Evolutionary conservation across 805 yeast genomes (phyloP), one percentile per base, ranked within the genome.

Genomic region (Yarrowia sp.): DNA sequence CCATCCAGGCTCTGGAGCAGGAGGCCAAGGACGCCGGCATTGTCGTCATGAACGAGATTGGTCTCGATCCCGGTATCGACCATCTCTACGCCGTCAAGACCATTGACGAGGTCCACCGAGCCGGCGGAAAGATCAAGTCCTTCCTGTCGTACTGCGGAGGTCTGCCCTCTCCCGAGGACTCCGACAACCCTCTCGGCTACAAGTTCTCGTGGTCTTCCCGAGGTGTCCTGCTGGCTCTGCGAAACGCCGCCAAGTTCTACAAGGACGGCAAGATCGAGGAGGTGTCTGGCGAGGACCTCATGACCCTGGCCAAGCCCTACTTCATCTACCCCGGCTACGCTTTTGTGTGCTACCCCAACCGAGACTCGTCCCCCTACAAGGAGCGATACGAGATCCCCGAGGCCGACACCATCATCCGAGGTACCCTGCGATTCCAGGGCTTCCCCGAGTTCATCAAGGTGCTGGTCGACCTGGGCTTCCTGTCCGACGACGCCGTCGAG

Each of bases 141-240:
- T 95, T 95, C 87, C 82, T 92, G 74, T 91, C 97, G 9, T 95
- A 91, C 89, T 95, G 99, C 82, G 99, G 99, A 82, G 99, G 99
- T 75, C 85, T 95, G 76, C 98, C 98, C 72, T 95, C 99, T 39
- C 98, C 99, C 71, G 99, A 94, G 82, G 86, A 89, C 80, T 94
- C 98, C 38, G 97, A 92, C 82, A 95, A 95, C 82, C 99, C 99
- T 69, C 84, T 95, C 78, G 99, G 99, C 74, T 95, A 95, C 87
- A 95, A 95, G 84, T 95, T 95, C 82, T 93, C 98, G 50, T 95
- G 99, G 99, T 92, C 98, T 39, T 93, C 98, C 43, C 88, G 99
- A 81, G 99, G 99, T 81, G 98, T 95, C 49, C 82, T 95, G 76
- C 85, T 95, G 75, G 99, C 99, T 19, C 85, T 95, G 77, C 89